Conservation (phyloP, 345 rosid genomes). For the Chamaenerion angustifolium region DNA sequence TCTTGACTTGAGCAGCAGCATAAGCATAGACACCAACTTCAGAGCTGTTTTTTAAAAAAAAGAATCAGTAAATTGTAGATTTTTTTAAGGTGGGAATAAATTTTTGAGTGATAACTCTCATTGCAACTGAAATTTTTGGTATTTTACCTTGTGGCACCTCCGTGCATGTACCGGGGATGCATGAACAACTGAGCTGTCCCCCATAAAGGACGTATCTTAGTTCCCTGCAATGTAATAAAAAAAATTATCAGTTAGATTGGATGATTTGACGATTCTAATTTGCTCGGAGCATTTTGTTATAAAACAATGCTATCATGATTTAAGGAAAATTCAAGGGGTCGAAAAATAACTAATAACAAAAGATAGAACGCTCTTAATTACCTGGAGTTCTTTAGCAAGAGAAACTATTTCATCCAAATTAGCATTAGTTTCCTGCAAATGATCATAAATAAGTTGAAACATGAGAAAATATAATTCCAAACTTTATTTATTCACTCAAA, state of each 20-base stretch:
- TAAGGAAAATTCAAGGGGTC: not conserved
- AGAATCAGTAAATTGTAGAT: not conserved
- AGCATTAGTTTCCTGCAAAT: constrained; percentile 59
- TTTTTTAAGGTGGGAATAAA: no score
- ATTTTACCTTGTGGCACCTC: constrained; percentile 80
- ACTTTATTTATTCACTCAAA: not conserved
- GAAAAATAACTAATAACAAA: not conserved
- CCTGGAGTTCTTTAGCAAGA: constrained; percentile 90
- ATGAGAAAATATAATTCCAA: no score
- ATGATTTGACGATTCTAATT: no score
- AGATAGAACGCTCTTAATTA: constrained; percentile 5
- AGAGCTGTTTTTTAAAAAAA: constrained; percentile 29
- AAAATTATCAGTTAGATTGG: no score
- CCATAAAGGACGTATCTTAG: constrained; percentile 66
- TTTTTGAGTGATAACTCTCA: not conserved
- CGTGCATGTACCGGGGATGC: constrained; percentile 98
- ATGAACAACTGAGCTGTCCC: constrained; percentile 92
- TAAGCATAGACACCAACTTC: constrained; percentile 81
- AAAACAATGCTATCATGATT: no score
- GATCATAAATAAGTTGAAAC: no score
- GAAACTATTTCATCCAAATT: constrained; percentile 88
- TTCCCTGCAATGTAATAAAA: constrained; percentile 29
- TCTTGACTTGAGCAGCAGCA: constrained; percentile 98
- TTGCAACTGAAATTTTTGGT: not conserved
- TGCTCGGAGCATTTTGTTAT: no score